Evolutionary conservation across 2,329 filamentous ascomycete genomes (phyloP).

Genomic region (Apiospora rasikravindrae): DNA sequence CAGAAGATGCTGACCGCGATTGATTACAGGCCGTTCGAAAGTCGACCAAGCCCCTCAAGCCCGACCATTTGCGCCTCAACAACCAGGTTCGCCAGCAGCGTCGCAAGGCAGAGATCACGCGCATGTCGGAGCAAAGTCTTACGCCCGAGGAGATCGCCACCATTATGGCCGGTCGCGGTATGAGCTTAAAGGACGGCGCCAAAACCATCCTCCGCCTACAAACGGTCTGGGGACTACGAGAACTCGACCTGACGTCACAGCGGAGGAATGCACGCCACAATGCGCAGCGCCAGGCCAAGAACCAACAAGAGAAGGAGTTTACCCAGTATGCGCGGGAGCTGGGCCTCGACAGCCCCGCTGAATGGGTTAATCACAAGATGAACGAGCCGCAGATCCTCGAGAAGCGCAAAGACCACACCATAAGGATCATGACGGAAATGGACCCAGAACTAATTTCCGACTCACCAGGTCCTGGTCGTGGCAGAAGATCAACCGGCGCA

Average conservation of each 20-base stretch:
- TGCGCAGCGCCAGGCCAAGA: slow-evolving; percentile 20
- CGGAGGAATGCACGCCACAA: slow-evolving; percentile 20
- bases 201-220: slow-evolving; percentile 29
- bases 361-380: slow-evolving; percentile 24
- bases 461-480: neutral
- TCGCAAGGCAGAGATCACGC: slow-evolving; percentile 28
- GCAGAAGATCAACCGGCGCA: neutral
- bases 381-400: slow-evolving; percentile 18
- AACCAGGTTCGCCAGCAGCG: slow-evolving; percentile 22
- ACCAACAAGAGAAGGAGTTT: slow-evolving; percentile 23
- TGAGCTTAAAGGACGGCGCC: slow-evolving; percentile 29
- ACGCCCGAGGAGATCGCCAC: slow-evolving; percentile 25
- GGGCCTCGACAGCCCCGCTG: slow-evolving; percentile 13
- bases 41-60: slow-evolving; percentile 26
- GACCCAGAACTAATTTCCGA: neutral
- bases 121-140: slow-evolving; percentile 28
- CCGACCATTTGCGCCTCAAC: slow-evolving; percentile 22
- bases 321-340: slow-evolving; percentile 21
- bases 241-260: neutral
- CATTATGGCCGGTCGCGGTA: slow-evolving; percentile 26
- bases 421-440: slow-evolving; percentile 19
- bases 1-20: neutral
- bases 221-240: slow-evolving; percentile 26
- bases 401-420: slow-evolving; percentile 15
- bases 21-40: slow-evolving; percentile 25